These are phyloP conservation scores for Rostrohypoxylon terebratum DNA, from an alignment of 495 filamentous ascomycete species.

Conservation along the genomic window DNA sequence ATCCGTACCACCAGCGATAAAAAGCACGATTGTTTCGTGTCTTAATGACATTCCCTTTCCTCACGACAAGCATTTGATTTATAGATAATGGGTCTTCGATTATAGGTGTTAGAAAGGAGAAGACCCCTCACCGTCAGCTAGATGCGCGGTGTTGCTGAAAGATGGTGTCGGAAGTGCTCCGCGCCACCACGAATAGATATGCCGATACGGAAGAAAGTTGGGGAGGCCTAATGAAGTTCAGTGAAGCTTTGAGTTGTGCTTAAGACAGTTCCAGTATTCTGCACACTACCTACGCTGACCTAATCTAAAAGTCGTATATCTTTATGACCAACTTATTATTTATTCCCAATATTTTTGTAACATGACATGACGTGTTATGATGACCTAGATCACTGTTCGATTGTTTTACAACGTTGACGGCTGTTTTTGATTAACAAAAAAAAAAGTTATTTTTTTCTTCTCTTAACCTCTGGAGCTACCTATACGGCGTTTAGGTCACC, in stretches of 20 bases:
- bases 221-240: slow-evolving; percentile 8
- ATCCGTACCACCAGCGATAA: slow-evolving; percentile 37
- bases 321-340: not conserved
- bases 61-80: slow-evolving; percentile 22
- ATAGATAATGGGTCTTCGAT: slow-evolving; percentile 31
- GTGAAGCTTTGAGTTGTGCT: slow-evolving; percentile 1
- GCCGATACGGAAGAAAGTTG: slow-evolving; percentile 17
- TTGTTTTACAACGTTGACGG: not conserved
- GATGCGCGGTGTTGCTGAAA: slow-evolving; percentile 6
- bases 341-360: not conserved
- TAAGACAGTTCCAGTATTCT: slow-evolving; percentile 11
- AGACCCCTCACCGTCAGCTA: slow-evolving; percentile 1
- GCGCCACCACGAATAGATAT: slow-evolving; percentile 28
- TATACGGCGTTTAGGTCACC: not conserved
- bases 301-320: slow-evolving; percentile 20
- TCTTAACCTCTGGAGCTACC: not conserved
- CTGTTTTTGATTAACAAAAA: too few relatives aligned
- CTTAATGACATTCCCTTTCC: slow-evolving; percentile 23
- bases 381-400: not conserved
- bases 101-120: slow-evolving; percentile 25
- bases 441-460: too few relatives aligned
- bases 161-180: slow-evolving; percentile 30
- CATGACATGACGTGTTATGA: not conserved
- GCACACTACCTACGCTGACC: not conserved
- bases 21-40: slow-evolving; percentile 14